Percentiles rank a stretch among this genome's conserved stretches.
Conservation (phyloP, 345 rosid species). For the Barbarea vulgaris region DNA sequence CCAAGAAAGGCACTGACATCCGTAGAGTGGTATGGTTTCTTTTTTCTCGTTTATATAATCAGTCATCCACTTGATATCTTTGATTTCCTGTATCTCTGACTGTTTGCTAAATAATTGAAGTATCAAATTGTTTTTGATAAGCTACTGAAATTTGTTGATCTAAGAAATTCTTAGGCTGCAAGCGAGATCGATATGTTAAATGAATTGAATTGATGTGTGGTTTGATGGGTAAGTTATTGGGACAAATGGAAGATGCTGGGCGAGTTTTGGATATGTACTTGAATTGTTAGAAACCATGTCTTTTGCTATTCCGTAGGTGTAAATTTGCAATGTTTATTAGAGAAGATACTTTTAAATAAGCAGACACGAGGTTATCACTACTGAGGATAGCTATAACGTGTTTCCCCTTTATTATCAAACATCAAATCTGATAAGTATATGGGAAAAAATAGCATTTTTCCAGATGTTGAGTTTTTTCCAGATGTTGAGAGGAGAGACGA, state of each 20-base stretch:
- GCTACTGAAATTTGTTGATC: not conserved
- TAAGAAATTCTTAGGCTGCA: constrained; percentile 15
- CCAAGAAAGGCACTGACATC: constrained; percentile 73
- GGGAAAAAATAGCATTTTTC: not conserved
- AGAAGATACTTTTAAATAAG: not conserved
- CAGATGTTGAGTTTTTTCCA: constrained; percentile 7
- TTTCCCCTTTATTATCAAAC: not conserved
- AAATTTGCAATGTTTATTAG: not conserved
- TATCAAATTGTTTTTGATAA: not conserved
- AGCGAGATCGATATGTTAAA: not conserved
- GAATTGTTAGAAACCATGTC: not conserved
- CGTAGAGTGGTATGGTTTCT: constrained; percentile 84
- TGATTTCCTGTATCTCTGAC: not conserved
- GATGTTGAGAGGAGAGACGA: not conserved
- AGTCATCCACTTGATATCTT: constrained; percentile 6
- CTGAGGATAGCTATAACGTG: constrained; percentile 5
- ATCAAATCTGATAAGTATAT: not conserved
- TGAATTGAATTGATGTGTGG: not conserved
- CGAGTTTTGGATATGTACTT: not conserved
- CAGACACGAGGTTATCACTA: not conserved
- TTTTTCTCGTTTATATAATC: not conserved
- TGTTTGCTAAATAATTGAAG: not conserved
- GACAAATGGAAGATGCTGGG: not conserved
- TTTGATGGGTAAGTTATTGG: not conserved
- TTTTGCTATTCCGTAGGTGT: not conserved